Conservation (phyloP, 2,329 filamentous ascomycete genomes). For the Raffaelea deltoideospora region DNA sequence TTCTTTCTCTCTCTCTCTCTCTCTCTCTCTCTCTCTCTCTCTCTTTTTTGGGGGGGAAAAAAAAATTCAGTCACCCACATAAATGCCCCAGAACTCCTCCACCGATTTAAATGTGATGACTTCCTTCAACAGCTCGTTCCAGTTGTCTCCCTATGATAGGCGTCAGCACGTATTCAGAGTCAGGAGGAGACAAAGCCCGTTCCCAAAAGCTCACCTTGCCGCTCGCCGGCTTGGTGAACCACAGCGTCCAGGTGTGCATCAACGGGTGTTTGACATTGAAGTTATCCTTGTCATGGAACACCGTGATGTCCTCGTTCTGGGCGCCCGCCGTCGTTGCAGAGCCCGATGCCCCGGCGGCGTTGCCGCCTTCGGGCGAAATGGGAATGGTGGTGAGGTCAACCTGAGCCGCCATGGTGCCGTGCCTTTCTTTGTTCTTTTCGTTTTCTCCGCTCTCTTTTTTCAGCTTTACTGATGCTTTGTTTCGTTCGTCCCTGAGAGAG, state of each 20-base stretch:
- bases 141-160: conserved; percentile 71
- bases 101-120: conserved; percentile 98
- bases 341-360: conserved; percentile 28
- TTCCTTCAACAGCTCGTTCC: conserved; percentile 95
- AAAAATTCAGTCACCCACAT: conserved; percentile 46
- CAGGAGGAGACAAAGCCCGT: background rate
- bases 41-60: too few relatives aligned
- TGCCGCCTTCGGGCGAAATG: conserved; percentile 48
- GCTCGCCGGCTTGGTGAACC: conserved; percentile 97
- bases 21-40: too few relatives aligned
- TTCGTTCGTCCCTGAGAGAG: background rate
- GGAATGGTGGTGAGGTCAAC: conserved; percentile 55
- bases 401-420: conserved; percentile 40
- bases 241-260: conserved; percentile 94
- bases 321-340: conserved; percentile 22
- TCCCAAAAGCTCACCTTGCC: conserved; percentile 63
- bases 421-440: too few relatives aligned
- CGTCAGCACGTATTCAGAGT: background rate
- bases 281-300: conserved; percentile 97
- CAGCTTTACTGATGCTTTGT: background rate
- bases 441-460: background rate
- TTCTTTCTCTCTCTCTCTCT: too few relatives aligned
- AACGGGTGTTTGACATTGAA: conserved; percentile 99
- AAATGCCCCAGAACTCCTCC: conserved; percentile 99
- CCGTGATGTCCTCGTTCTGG: conserved; percentile 59